Conservation (phyloP, 306 rosid genomes). For the Cotoneaster glaucophyllus region DNA sequence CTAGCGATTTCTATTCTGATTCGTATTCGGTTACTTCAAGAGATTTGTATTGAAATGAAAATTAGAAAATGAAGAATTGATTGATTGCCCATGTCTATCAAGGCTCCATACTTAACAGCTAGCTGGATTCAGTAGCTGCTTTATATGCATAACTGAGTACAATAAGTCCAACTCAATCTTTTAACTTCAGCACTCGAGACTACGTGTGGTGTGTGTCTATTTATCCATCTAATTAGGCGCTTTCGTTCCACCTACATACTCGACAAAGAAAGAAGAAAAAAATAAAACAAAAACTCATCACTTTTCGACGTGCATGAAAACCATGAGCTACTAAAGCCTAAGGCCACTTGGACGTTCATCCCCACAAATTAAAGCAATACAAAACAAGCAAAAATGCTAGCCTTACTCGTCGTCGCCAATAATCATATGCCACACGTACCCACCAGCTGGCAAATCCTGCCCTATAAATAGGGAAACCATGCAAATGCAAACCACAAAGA, state of each 20-base stretch:
- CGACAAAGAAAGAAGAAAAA: background rate
- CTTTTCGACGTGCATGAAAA: background rate
- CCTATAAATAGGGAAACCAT: slow-evolving; percentile 47
- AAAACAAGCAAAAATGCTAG: background rate
- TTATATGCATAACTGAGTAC: background rate
- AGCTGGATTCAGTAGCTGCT: background rate
- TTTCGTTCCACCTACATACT: background rate
- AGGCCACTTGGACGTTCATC: background rate
- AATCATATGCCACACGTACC: background rate
- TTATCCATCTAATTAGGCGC: background rate
- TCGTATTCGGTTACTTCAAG: background rate
- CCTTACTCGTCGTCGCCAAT: too few relatives aligned
- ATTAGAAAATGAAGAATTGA: background rate
- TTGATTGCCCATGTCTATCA: background rate
- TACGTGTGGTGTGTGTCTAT: background rate
- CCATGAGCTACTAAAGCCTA: background rate
- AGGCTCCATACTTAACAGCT: background rate
- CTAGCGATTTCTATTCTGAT: background rate
- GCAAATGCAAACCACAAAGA: background rate
- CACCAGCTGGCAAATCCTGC: background rate
- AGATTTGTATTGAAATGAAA: background rate
- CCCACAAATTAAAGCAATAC: background rate
- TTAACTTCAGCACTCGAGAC: too few relatives aligned
- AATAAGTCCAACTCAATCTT: too few relatives aligned
- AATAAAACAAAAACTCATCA: background rate